Evolutionary conservation across 1,139 yeast species (phyloP), one percentile per base, ranked within the genome.

Genomic region (Hansenula sp.): DNA sequence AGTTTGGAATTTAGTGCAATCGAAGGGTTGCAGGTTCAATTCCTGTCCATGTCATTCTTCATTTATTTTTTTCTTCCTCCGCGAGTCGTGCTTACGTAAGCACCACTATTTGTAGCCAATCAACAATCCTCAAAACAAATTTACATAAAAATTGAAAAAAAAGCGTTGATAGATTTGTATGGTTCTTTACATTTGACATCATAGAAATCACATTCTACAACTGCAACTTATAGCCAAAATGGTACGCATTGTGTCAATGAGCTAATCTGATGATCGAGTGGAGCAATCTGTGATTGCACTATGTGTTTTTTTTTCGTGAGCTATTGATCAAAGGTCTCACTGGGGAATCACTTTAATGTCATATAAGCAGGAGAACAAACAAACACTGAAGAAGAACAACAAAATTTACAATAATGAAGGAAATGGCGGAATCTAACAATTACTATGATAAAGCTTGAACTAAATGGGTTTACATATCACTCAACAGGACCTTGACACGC

Each of bases 21-120:
- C 83, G 77, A 76, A 76, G 77, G 83, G 84, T 75, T 77, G 83
- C 83, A 77, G 82, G 84, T 78, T 79, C 84, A 75, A 78, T 76
- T 78, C 83, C 84, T 77, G 84, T 78, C 82, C 80, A 81, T 75
- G 77, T 76, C 81, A 77, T 58, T 65, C 69, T 61, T 63, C 61
- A 53, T 51, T 47, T n/a, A 46, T 48, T 50, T 52, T 44, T 39
- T 25, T 18, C 21, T 7, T 29, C 17, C 24, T 30, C 15, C 11
- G 19, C 35, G n/a, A 31, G 7, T 33, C 25, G 9, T 33, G 36
- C n/a, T 34, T 24, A 40, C 18, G 21, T 29, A 35, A 35, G 5
- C 33, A 5, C 3, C 2, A 6, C 4, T 13, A 10, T 5, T 4
- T 36, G 40, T 47, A 46, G 48, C 59, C 59, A 55, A 55, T 55